Percentiles rank a stretch among this genome's conserved stretches.
phyloP scores from a whole-genome alignment of 495 filamentous ascomycete genomes.

The Geopyxis carbonaria region DNA sequence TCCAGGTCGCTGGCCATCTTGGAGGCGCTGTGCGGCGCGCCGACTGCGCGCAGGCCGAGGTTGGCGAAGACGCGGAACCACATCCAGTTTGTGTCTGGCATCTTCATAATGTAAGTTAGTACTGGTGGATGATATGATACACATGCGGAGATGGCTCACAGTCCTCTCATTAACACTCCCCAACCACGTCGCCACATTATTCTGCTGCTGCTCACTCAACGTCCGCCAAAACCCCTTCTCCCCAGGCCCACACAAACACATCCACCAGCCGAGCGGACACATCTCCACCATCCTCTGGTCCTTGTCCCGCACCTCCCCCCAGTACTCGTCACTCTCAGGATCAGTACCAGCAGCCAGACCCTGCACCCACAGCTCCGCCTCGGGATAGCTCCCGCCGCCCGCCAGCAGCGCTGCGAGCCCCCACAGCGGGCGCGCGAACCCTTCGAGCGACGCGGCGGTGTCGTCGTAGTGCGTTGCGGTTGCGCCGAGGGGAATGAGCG shows the following conservation, averaged over 20 bases:
- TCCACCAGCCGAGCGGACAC: constrained; percentile 44
- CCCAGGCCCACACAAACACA: constrained; percentile 1
- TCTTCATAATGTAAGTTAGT: background rate
- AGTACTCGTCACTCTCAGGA: constrained; percentile 47
- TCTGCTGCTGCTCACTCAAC: constrained; percentile 39
- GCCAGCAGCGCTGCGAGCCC: constrained; percentile 50
- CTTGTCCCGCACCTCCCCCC: constrained; percentile 52
- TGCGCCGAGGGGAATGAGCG: constrained; percentile 43
- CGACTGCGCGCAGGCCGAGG: constrained; percentile 53
- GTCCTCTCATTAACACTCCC: constrained; percentile 58
- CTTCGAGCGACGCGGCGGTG: constrained; percentile 59
- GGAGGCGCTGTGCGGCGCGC: constrained; percentile 45
- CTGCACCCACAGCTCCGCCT: constrained; percentile 45
- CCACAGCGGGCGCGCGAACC: constrained; percentile 58
- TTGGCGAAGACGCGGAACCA: constrained; percentile 78
- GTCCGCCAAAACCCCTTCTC: constrained; percentile 44
- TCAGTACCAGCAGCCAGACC: constrained; percentile 53
- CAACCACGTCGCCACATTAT: constrained; percentile 49
- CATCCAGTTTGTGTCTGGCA: constrained; percentile 33
- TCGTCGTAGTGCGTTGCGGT: constrained; percentile 57
- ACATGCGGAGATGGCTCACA: constrained; percentile 1
- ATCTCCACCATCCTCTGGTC: constrained; percentile 79
- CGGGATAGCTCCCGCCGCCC: constrained; percentile 45
- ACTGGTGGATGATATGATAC: background rate
- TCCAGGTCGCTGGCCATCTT: constrained; percentile 55